Conservation (phyloP, 2,329 filamentous ascomycete genomes). For the Fusarium marasasianum region DNA sequence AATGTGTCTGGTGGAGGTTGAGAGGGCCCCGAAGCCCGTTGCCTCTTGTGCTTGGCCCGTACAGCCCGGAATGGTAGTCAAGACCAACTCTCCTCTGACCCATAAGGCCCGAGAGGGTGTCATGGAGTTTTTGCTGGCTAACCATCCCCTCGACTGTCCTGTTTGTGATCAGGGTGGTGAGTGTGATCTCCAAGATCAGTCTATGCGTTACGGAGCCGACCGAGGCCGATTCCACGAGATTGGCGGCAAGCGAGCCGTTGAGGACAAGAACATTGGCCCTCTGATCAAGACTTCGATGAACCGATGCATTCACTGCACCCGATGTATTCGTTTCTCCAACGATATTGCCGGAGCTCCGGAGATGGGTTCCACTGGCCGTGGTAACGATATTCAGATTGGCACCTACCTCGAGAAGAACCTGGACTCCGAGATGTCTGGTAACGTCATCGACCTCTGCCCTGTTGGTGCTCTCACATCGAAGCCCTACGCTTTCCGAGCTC, state of each 20-base stretch:
- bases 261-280: slow-evolving; percentile 99
- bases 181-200: slow-evolving; percentile 99
- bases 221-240: slow-evolving; percentile 96
- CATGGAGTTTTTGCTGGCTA: slow-evolving; percentile 98
- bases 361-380: slow-evolving; percentile 91
- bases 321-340: slow-evolving; percentile 97
- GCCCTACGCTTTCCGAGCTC: slow-evolving; percentile 95
- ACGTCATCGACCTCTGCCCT: slow-evolving; percentile 97
- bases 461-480: slow-evolving; percentile 97
- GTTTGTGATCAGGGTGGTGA: slow-evolving; percentile 99
- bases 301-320: slow-evolving; percentile 98
- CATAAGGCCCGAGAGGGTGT: slow-evolving; percentile 99
- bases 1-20: slow-evolving; percentile 99
- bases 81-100: slow-evolving; percentile 94
- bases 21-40: slow-evolving; percentile 94
- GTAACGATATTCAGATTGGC: slow-evolving; percentile 97
- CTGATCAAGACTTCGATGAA: slow-evolving; percentile 99
- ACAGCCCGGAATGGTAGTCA: slow-evolving; percentile 98
- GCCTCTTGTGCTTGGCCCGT: slow-evolving; percentile 99
- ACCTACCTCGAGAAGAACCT: slow-evolving; percentile 96
- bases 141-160: slow-evolving; percentile 95
- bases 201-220: slow-evolving; percentile 97
- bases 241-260: slow-evolving; percentile 94
- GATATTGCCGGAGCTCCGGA: slow-evolving; percentile 96
- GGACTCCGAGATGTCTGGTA: slow-evolving; percentile 93